Evolutionary conservation across 2,329 filamentous ascomycete species (phyloP), one percentile per base, ranked within the genome.

Genomic region (Ophiostoma ulmi): DNA sequence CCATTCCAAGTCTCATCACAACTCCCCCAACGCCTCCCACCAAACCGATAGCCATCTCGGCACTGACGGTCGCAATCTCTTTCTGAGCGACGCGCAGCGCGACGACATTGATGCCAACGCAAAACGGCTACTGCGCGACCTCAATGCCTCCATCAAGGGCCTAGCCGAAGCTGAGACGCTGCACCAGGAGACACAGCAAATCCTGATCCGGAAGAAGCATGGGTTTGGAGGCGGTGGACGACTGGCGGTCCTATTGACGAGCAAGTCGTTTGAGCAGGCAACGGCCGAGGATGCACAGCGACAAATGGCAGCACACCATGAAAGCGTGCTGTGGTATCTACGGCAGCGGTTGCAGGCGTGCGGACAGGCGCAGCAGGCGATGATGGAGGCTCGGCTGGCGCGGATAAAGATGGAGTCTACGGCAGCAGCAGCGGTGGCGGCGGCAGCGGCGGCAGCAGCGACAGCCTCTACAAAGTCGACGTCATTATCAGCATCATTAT

Each of bases 381-480:
- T 98, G 93, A 97, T 98, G 85, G 94, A 97, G 81, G 91, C 92
- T 76, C 83, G 95, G 75, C 83, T 98, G 75, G 88, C 89, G 77
- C 84, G 95, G 70, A 92, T 96, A 78, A 85, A 94, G 79, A 94
- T 98, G 81, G 95, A 91, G 86, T 94, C 71, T 38, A 61, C 70
- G 67, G 38, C 70, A 38, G 67, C 70, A 38, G 36, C 69, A 10
- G 22, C 65, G 14, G 44, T 65, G 31, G 5, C 58, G 35, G 68
- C 65, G 76, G 68, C 74, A 74, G 5, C 58, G 35, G 68, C 65
- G 76, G 68, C 74, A 74, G 22, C 35, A 11, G 22, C 22, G 39
- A 26, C n/a, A 64, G 17, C 20, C 52, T 7, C 0, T 17, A 35
- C 61, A 1, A 17, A n/a, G 17, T 38, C 61, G 61, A 17, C 61